Evolutionary conservation across 108 stramenopile genomes (phyloP).

Genomic region (Fistulifera pelliculosa): DNA sequence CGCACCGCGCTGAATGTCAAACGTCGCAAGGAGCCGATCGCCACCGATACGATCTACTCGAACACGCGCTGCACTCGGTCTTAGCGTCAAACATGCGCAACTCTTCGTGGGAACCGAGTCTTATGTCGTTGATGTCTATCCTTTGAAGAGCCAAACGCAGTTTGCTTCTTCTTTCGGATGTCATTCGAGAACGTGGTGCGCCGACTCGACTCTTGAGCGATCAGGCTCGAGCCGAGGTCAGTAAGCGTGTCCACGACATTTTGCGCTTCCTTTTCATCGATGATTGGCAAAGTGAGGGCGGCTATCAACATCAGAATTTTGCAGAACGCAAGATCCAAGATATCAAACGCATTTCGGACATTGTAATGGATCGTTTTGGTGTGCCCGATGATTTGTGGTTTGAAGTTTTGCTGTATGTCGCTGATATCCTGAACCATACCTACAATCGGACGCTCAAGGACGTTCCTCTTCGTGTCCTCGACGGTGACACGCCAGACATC

Average conservation of each 20-base stretch:
- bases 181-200: neutral
- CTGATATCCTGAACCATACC: neutral
- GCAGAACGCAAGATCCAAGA: conserved; percentile 11
- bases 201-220: neutral
- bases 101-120: neutral
- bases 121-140: neutral
- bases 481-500: conserved; percentile 7
- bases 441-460: neutral
- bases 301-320: conserved; percentile 18
- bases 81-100: neutral
- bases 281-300: conserved; percentile 11
- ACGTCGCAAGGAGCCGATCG: conserved; percentile 9
- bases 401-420: conserved; percentile 12
- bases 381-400: conserved; percentile 14
- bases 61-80: neutral
- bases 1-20: conserved; percentile 10
- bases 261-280: conserved; percentile 6
- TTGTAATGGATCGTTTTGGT: conserved; percentile 18
- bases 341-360: conserved; percentile 8
- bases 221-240: neutral
- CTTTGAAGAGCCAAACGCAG: neutral
- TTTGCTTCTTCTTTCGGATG: too few relatives aligned
- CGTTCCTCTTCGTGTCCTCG: neutral
- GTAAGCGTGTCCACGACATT: too few relatives aligned
- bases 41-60: conserved; percentile 20